Percentiles rank a stretch among this genome's conserved stretches.
Evolutionary conservation across 148 eudicot species (phyloP).

Genomic region (Cornus suecica): DNA sequence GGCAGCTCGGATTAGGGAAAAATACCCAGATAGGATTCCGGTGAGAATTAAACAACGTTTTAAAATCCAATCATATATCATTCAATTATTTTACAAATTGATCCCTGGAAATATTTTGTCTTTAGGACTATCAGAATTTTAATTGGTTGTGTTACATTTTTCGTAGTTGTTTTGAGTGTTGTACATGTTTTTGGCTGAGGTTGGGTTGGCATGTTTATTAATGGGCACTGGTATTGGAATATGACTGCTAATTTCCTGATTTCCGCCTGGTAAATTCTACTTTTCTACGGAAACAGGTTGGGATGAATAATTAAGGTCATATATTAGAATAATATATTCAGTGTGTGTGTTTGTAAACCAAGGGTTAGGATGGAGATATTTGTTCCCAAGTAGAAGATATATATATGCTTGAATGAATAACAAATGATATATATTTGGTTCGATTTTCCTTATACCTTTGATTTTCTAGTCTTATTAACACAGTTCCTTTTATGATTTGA

Average conservation of each 20-base stretch:
- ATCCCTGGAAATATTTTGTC: neutral
- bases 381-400: too few relatives aligned
- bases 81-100: neutral
- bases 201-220: neutral
- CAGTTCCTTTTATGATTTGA: slow-evolving; percentile 10
- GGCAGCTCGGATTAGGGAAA: slow-evolving; percentile 83
- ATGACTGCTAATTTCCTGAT: neutral
- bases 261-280: neutral
- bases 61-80: neutral
- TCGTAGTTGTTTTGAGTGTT: too few relatives aligned
- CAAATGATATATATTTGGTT: too few relatives aligned
- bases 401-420: too few relatives aligned
- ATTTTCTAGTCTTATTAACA: neutral
- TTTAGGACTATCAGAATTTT: neutral
- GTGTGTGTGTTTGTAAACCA: too few relatives aligned
- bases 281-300: neutral
- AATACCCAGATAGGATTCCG: slow-evolving; percentile 86
- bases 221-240: neutral
- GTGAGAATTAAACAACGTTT: slow-evolving; percentile 32
- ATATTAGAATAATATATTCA: neutral
- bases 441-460: neutral
- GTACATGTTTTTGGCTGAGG: neutral
- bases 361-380: neutral
- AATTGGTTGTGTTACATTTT: neutral
- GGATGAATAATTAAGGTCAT: neutral